phyloP scores from a whole-genome alignment of 257 asterid species.

The Capsicum pubescens region DNA sequence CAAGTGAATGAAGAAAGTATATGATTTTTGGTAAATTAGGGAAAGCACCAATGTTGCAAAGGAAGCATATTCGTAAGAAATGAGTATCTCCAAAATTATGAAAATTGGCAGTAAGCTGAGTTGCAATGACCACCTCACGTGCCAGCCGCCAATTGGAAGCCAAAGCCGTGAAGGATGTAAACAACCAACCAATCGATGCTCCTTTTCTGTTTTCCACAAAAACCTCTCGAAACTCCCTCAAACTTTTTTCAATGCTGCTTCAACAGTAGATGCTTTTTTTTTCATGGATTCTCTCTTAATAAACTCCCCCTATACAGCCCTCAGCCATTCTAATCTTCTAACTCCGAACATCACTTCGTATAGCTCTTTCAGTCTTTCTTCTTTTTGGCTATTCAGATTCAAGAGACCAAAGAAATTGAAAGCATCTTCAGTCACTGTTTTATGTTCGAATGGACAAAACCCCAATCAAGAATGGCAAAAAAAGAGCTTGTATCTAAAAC shows the following conservation, averaged over 20 bases:
- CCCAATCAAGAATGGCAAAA: slow-evolving; percentile 50
- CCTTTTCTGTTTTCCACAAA: slow-evolving; percentile 25
- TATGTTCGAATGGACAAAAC: slow-evolving; percentile 38
- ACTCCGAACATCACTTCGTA: neutral
- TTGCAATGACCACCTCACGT: slow-evolving; percentile 27
- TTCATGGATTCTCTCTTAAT: slow-evolving; percentile 56
- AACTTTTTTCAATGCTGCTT: slow-evolving; percentile 45
- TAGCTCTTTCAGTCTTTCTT: slow-evolving; percentile 17
- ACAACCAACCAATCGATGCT: slow-evolving; percentile 22
- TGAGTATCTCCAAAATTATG: neutral
- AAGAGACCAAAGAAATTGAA: slow-evolving; percentile 31
- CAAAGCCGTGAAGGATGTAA: neutral
- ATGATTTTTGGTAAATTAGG: neutral
- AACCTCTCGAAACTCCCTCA: slow-evolving; percentile 28
- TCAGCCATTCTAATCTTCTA: neutral
- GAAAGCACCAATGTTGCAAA: neutral
- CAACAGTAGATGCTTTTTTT: slow-evolving; percentile 14
- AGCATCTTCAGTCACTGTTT: slow-evolving; percentile 36
- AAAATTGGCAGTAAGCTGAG: neutral
- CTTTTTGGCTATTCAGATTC: slow-evolving; percentile 39
- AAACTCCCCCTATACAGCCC: slow-evolving; percentile 41
- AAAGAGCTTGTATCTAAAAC: slow-evolving; percentile 42
- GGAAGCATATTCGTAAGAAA: slow-evolving; percentile 17
- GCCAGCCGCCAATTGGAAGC: neutral
- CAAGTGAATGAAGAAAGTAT: no score